Conservation (phyloP, 257 asterid species). For the Gentiana straminea region DNA sequence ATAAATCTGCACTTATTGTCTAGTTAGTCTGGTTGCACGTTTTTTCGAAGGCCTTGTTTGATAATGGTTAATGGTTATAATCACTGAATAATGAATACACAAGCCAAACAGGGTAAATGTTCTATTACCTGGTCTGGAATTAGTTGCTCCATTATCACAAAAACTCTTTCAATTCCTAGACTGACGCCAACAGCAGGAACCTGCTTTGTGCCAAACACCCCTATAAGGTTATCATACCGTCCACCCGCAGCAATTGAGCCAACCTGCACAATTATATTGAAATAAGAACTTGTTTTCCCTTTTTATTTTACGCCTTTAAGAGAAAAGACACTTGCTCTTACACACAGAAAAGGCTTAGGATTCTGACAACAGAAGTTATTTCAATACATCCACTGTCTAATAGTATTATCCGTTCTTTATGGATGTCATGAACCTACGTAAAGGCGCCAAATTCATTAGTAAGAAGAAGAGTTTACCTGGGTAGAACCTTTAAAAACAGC, state of each 20-base stretch:
- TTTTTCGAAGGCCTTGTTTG: too few species aligned
- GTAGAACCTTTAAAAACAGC: conserved; percentile 80
- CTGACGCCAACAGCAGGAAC: conserved; percentile 97
- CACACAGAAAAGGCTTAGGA: conserved; percentile 2
- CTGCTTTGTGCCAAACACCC: conserved; percentile 74
- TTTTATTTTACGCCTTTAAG: too few species aligned
- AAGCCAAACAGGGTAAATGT: too few species aligned
- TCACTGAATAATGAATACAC: too few species aligned
- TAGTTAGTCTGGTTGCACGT: too few species aligned
- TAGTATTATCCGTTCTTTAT: too few species aligned
- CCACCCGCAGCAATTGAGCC: conserved; percentile 99
- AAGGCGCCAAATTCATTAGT: neutral
- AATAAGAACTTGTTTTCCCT: neutral
- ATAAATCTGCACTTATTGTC: too few species aligned
- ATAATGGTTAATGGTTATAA: too few species aligned
- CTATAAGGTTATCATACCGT: conserved; percentile 84
- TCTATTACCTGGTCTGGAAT: conserved; percentile 42
- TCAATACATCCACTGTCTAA: neutral
- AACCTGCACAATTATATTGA: conserved; percentile 36
- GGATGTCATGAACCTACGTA: too few species aligned
- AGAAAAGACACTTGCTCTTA: neutral
- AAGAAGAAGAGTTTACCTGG: conserved; percentile 37
- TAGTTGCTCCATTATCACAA: conserved; percentile 78
- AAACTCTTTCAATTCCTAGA: conserved; percentile 89
- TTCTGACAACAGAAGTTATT: neutral